phyloP scores from a whole-genome alignment of 176 grass and related monocot species.

The Triticum dicoccoides region DNA sequence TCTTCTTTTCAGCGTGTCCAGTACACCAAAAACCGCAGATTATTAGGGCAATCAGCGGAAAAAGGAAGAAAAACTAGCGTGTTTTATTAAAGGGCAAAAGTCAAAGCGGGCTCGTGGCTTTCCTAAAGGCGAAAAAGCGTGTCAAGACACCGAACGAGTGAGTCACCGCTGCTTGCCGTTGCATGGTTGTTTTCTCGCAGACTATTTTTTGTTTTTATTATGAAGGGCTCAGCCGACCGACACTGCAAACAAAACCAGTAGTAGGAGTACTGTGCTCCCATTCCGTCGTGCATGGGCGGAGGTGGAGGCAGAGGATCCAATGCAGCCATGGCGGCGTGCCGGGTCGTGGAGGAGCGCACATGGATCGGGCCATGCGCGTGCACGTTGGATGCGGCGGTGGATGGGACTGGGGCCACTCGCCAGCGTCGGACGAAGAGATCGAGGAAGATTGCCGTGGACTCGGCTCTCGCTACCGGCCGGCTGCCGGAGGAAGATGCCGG shows the following conservation, averaged over 20 bases:
- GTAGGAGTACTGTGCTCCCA: neutral
- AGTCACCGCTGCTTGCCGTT: neutral
- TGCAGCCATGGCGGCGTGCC: neutral
- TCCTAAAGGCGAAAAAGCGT: neutral
- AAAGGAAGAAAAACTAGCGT: neutral
- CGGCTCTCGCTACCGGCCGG: slow-evolving; percentile 1
- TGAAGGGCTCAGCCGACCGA: neutral
- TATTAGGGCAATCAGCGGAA: neutral
- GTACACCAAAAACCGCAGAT: neutral
- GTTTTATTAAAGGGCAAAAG: slow-evolving; percentile 1
- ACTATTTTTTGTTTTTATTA: neutral
- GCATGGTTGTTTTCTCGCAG: neutral
- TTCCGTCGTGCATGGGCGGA: neutral
- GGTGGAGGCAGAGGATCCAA: neutral
- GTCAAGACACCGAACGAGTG: neutral
- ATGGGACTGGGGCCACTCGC: neutral
- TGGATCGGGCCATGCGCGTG: neutral
- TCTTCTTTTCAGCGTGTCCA: neutral
- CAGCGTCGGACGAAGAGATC: neutral
- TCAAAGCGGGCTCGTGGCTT: neutral
- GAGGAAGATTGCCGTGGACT: slow-evolving; percentile 19
- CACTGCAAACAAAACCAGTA: too few relatives aligned
- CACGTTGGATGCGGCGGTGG: neutral
- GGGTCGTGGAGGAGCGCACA: neutral
- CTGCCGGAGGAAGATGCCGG: neutral